phyloP scores from a whole-genome alignment of 2,329 filamentous ascomycete genomes.

The Penicillium polonicum region DNA sequence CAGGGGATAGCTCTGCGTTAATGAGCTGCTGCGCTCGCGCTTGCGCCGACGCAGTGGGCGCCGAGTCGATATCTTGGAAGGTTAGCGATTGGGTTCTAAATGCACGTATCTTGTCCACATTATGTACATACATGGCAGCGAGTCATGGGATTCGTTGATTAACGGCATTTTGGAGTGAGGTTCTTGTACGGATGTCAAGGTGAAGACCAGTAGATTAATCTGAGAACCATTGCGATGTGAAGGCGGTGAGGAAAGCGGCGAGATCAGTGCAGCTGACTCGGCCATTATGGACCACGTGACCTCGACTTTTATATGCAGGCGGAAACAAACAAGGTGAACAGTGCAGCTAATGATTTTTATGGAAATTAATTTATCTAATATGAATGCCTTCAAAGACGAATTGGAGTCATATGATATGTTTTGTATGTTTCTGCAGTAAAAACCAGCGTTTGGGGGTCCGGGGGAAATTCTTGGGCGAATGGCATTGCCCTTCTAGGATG shows the following conservation, averaged over 20 bases:
- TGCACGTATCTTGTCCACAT: constrained; percentile 28
- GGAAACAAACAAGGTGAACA: not conserved
- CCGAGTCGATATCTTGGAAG: constrained; percentile 72
- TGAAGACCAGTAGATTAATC: constrained; percentile 5
- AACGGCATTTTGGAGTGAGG: constrained; percentile 57
- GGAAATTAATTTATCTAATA: not conserved
- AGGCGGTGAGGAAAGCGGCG: constrained; percentile 2
- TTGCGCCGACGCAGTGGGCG: constrained; percentile 62
- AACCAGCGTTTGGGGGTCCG: not conserved
- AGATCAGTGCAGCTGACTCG: not conserved
- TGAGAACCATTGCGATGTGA: constrained; percentile 1
- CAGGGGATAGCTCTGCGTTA: constrained; percentile 59
- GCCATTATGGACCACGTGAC: constrained; percentile 3
- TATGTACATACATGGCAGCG: constrained; percentile 66
- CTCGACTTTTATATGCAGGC: not conserved
- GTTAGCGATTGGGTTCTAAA: constrained; percentile 12
- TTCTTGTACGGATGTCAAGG: not conserved
- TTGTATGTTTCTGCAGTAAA: not conserved
- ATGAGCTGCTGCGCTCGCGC: constrained; percentile 69
- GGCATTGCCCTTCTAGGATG: not conserved
- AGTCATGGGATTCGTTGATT: constrained; percentile 70
- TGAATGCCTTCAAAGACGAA: not conserved
- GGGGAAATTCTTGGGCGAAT: not conserved
- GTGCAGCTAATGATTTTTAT: not conserved
- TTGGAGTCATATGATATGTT: not conserved